phyloP scores from a whole-genome alignment of 2,329 filamentous ascomycete genomes.

The Fusarium xyrophilum region DNA sequence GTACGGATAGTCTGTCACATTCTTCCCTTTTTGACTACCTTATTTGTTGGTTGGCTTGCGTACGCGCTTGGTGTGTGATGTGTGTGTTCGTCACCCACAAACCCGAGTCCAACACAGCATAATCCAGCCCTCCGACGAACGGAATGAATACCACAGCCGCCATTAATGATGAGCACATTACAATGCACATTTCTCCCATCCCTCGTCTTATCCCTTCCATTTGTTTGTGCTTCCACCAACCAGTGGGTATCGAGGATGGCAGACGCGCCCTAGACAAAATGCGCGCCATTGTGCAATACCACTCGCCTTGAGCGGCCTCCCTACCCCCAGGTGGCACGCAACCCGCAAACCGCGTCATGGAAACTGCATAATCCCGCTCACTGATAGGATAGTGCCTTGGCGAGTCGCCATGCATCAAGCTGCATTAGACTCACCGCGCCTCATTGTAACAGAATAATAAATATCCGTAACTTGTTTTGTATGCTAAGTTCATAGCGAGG shows the following conservation, averaged over 20 bases:
- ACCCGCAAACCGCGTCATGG: conserved; percentile 44
- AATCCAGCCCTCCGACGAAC: conserved; percentile 19
- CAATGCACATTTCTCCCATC: conserved; percentile 31
- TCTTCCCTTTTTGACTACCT: neutral
- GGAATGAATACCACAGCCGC: conserved; percentile 30
- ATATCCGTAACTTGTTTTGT: too few species aligned
- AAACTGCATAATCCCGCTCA: conserved; percentile 46
- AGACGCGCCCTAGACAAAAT: conserved; percentile 36
- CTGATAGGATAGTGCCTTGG: conserved; percentile 42
- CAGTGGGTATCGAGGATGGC: conserved; percentile 34
- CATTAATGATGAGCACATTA: conserved; percentile 30
- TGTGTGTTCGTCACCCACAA: conserved; percentile 24
- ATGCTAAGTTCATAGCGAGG: conserved; percentile 15
- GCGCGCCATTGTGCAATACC: conserved; percentile 35
- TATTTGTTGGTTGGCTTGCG: conserved; percentile 15
- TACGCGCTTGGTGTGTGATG: conserved; percentile 27
- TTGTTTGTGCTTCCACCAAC: conserved; percentile 23
- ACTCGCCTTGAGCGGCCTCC: conserved; percentile 36
- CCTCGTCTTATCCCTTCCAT: conserved; percentile 34
- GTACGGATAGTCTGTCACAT: conserved; percentile 8
- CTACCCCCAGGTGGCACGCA: conserved; percentile 42
- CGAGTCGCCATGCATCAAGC: conserved; percentile 30
- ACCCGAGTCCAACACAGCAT: conserved; percentile 5
- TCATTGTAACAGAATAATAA: conserved; percentile 27
- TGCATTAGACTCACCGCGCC: conserved; percentile 34